Conservation (phyloP, 768 basidiomycete species). For the Xanthoconium stramineum region DNA sequence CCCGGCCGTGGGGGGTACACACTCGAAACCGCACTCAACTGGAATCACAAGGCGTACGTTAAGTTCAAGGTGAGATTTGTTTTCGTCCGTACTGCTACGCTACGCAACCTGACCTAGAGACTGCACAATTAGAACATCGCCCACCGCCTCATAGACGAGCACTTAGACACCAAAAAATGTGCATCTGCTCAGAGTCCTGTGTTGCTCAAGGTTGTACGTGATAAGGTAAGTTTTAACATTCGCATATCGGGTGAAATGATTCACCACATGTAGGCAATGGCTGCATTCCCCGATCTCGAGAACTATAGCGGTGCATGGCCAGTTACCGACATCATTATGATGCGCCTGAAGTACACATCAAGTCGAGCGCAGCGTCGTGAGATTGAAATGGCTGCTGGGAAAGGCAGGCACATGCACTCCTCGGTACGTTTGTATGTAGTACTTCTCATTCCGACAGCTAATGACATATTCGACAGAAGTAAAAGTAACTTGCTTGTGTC, state of each 20-base stretch:
- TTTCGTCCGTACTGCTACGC: too few relatives aligned
- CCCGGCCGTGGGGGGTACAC: background rate
- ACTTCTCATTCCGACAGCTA: background rate
- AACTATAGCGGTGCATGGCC: background rate
- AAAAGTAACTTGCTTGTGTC: background rate
- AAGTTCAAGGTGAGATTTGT: background rate
- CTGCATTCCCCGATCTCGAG: background rate
- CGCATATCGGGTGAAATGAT: background rate
- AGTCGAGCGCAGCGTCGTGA: background rate
- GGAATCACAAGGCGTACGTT: background rate
- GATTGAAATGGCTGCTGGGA: background rate
- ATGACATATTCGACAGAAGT: background rate
- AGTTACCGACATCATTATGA: slow-evolving; percentile 7
- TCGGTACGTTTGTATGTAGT: background rate
- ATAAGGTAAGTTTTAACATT: background rate
- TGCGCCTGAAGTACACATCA: slow-evolving; percentile 6
- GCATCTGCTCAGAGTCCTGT: background rate
- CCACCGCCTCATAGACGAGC: background rate
- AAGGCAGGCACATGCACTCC: too few relatives aligned
- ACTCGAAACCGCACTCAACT: background rate
- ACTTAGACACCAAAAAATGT: background rate
- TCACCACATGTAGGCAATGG: background rate
- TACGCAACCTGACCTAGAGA: too few relatives aligned
- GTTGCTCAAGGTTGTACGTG: background rate
- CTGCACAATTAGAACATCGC: too few relatives aligned